These are phyloP conservation scores for Acrocalymma vagum DNA, from an alignment of 2,329 filamentous ascomycete species.

Conservation along the genomic window DNA sequence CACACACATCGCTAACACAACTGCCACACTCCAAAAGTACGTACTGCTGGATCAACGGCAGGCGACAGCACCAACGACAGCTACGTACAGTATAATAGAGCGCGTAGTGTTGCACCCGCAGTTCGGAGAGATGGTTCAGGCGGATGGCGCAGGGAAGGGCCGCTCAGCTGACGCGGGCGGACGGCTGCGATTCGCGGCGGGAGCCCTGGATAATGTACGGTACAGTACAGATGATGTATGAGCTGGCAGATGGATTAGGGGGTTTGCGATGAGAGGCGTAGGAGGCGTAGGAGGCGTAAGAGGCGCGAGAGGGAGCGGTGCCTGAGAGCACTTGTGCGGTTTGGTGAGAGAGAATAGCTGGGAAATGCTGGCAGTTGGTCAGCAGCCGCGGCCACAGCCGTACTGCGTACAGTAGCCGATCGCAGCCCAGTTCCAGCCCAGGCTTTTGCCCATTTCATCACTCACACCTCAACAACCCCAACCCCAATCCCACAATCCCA, in stretches of 20 bases:
- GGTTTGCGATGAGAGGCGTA: conserved; percentile 24
- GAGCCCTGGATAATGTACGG: too few species aligned
- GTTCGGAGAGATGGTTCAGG: too few species aligned
- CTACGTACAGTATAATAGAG: not conserved
- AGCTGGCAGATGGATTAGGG: conserved; percentile 6
- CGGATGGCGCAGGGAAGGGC: too few species aligned
- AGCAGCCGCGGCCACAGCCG: conserved; percentile 9
- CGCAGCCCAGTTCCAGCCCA: conserved; percentile 8
- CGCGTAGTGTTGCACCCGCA: too few species aligned
- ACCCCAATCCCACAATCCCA: conserved; percentile 7
- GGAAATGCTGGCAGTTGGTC: conserved; percentile 12
- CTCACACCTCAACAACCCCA: conserved; percentile 3
- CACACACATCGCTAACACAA: conserved; percentile 14
- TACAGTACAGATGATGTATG: too few species aligned
- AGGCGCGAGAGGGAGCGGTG: conserved; percentile 26
- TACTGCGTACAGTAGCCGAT: conserved; percentile 3
- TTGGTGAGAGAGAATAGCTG: conserved; percentile 1
- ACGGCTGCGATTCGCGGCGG: conserved; percentile 12
- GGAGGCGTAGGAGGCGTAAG: too few species aligned
- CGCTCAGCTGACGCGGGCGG: conserved; percentile 18
- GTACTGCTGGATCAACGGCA: conserved; percentile 9
- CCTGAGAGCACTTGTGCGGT: conserved; percentile 17
- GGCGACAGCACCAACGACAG: conserved; percentile 1
- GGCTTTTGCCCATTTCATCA: conserved; percentile 13
- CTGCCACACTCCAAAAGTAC: conserved; percentile 3